Percentiles rank a stretch among this genome's conserved stretches.
Conservation (phyloP, 2,329 filamentous ascomycete species). For the Cordyceps cicadae region DNA sequence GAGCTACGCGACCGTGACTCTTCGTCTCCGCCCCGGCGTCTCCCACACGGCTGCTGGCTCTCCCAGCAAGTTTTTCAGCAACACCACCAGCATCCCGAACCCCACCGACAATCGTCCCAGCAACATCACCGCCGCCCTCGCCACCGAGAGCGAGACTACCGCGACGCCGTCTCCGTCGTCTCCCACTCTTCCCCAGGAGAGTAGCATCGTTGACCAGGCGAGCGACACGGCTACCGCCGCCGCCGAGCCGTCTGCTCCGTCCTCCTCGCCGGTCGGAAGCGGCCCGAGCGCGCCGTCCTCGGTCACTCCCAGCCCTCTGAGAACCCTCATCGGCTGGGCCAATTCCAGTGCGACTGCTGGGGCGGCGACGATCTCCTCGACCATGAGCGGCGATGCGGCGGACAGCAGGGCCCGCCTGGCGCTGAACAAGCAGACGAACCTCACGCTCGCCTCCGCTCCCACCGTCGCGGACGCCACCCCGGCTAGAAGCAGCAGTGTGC, state of each 20-base stretch:
- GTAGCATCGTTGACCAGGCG: too few relatives aligned
- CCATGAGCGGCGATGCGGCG: too few relatives aligned
- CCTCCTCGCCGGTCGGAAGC: too few relatives aligned
- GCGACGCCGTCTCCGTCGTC: too few relatives aligned
- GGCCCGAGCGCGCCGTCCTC: too few relatives aligned
- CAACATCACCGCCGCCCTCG: neutral
- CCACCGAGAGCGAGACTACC: neutral
- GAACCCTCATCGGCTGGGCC: too few relatives aligned
- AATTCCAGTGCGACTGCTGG: too few relatives aligned
- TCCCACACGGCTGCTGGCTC: neutral
- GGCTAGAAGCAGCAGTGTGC: neutral
- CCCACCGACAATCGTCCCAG: neutral
- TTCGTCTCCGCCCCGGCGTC: neutral
- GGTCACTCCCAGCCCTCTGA: too few relatives aligned
- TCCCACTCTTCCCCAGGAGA: too few relatives aligned
- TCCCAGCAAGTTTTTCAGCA: neutral
- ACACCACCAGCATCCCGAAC: neutral
- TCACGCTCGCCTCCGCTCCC: neutral
- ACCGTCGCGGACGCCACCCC: neutral
- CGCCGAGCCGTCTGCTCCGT: too few relatives aligned
- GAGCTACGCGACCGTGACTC: neutral
- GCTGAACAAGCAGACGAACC: neutral
- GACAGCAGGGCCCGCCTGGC: too few relatives aligned
- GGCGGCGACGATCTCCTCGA: neutral
- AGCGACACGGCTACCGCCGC: too few relatives aligned